Conservation (phyloP, 1,284 basidiomycete species). For the Anthracocystis walkeri region DNA sequence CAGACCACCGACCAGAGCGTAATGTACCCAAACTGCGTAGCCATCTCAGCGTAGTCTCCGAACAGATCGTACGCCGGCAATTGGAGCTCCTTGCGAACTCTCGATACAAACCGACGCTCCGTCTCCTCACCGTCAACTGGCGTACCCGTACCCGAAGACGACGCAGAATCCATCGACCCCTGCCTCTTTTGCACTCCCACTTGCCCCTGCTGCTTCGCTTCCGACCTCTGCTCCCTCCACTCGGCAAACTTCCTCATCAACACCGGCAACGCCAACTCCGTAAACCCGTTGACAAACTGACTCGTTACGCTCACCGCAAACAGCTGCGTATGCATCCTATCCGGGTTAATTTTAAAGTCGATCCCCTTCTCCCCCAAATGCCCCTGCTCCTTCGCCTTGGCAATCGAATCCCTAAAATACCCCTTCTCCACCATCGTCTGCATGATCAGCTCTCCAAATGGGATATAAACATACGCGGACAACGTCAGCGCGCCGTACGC, state of each 20-base stretch:
- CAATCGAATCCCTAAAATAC: conserved; percentile 56
- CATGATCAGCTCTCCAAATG: conserved; percentile 67
- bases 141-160: conserved; percentile 27
- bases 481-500: conserved; percentile 76
- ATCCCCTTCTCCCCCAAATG: conserved; percentile 41
- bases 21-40: conserved; percentile 83
- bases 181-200: background rate
- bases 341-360: conserved; percentile 72
- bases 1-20: conserved; percentile 92
- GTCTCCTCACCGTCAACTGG: conserved; percentile 65
- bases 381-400: conserved; percentile 54
- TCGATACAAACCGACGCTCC: conserved; percentile 80
- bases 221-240: conserved; percentile 35
- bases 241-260: conserved; percentile 70
- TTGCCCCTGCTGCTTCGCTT: conserved; percentile 14
- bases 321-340: conserved; percentile 86
- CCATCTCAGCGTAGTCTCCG: conserved; percentile 93
- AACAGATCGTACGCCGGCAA: conserved; percentile 79
- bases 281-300: conserved; percentile 84
- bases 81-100: conserved; percentile 80
- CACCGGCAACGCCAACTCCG: conserved; percentile 83
- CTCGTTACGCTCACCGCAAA: conserved; percentile 95
- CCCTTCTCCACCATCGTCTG: conserved; percentile 60
- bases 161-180: conserved; percentile 12
- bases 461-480: conserved; percentile 68